Percentiles rank a stretch among this genome's conserved stretches.
These are phyloP conservation scores for Monilinia vaccinii-corymbosi DNA, from an alignment of 2,329 filamentous ascomycete genomes.

Conservation along the genomic window DNA sequence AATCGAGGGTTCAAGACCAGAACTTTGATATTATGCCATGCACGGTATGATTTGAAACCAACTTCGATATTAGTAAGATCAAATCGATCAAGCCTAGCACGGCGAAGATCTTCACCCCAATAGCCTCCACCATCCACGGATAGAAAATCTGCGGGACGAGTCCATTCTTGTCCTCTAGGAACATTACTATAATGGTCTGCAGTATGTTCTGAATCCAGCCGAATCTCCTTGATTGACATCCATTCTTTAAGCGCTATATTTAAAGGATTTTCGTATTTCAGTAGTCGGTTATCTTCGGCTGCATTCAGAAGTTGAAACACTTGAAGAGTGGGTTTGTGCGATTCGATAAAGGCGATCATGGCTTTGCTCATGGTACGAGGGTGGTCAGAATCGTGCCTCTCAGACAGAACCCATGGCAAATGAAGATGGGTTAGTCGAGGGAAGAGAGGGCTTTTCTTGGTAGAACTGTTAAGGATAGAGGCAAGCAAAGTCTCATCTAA, in stretches of 20 bases:
- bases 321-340: constrained; percentile 10
- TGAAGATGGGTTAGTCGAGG: constrained; percentile 6
- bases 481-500: constrained; percentile 6
- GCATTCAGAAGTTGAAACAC: constrained; percentile 11
- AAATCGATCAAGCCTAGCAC: constrained; percentile 10
- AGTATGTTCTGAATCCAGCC: constrained; percentile 10
- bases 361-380: constrained; percentile 13
- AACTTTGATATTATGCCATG: constrained; percentile 11
- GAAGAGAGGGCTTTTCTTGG: not conserved
- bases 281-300: constrained; percentile 7
- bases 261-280: constrained; percentile 10
- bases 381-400: constrained; percentile 11
- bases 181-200: constrained; percentile 9
- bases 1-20: constrained; percentile 4
- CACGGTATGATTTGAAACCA: constrained; percentile 11
- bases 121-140: constrained; percentile 11
- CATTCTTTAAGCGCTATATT: constrained; percentile 5
- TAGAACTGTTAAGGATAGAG: not conserved
- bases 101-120: constrained; percentile 11
- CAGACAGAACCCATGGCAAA: constrained; percentile 8
- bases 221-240: constrained; percentile 10
- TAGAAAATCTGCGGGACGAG: constrained; percentile 9
- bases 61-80: constrained; percentile 8
- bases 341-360: constrained; percentile 13
- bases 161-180: constrained; percentile 11